These are phyloP conservation scores for Sclerotinia nivalis DNA, from an alignment of 2,329 filamentous ascomycete genomes.

Conservation along the genomic window DNA sequence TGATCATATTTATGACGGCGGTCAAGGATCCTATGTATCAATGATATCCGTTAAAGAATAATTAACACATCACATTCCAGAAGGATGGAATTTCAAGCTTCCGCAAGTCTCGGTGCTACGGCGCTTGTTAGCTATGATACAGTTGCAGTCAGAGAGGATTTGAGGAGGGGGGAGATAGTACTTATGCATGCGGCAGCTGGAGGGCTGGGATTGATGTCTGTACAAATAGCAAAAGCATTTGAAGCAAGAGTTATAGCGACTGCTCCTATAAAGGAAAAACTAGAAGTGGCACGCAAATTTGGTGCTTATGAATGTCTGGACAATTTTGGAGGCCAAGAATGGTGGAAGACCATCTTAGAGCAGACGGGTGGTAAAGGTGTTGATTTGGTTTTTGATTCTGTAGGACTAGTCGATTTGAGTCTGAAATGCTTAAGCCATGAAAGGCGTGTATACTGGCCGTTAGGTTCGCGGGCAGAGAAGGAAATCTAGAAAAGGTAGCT, in stretches of 20 bases:
- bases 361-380: slow-evolving; percentile 53
- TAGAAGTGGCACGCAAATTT: slow-evolving; percentile 43
- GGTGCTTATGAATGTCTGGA: slow-evolving; percentile 49
- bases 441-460: slow-evolving; percentile 56
- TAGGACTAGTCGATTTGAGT: slow-evolving; percentile 56
- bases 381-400: slow-evolving; percentile 59
- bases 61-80: slow-evolving; percentile 43
- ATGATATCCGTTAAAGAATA: slow-evolving; percentile 47
- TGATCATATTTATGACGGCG: slow-evolving; percentile 55
- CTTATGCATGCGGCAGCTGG: slow-evolving; percentile 43
- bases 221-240: slow-evolving; percentile 54
- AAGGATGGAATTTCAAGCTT: slow-evolving; percentile 30
- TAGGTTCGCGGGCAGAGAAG: slow-evolving; percentile 57
- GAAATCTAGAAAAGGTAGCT: slow-evolving; percentile 54
- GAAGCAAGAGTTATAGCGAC: slow-evolving; percentile 43
- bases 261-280: slow-evolving; percentile 33
- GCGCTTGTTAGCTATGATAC: slow-evolving; percentile 35
- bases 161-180: slow-evolving; percentile 36
- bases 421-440: slow-evolving; percentile 55
- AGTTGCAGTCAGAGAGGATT: slow-evolving; percentile 29
- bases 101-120: slow-evolving; percentile 35
- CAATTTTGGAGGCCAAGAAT: slow-evolving; percentile 44
- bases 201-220: slow-evolving; percentile 52
- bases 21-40: slow-evolving; percentile 54
- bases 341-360: slow-evolving; percentile 53